Evolutionary conservation across 2,329 filamentous ascomycete genomes (phyloP), one percentile per base, ranked within the genome.

Genomic region (Trichoderma semiorbis): DNA sequence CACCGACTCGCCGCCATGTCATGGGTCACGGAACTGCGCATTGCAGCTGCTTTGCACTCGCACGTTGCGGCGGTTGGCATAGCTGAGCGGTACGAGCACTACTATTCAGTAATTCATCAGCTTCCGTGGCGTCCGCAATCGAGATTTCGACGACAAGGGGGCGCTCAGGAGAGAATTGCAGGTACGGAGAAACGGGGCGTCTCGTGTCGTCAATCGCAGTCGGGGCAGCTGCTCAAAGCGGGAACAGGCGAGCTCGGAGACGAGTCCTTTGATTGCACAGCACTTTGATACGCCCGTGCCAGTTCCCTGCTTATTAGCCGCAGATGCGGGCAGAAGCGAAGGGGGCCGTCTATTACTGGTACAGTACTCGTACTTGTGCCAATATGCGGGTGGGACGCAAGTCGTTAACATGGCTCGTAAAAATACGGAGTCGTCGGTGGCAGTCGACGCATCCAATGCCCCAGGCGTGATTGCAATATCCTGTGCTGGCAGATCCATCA

Each of bases 251-350:
- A 70, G 67, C 53, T 50, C 24, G 36, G 39, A 32, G 53, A 61
- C 55, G 47, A 61, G 55, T 60, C n/a, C 24, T 63, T 70, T 70
- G 67, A 70, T 70, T 63, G 67, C 67, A 63, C 67, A 47, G 57
- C 21, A 63, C 50, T 70, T 63, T 70, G 67, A 63, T 63, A 63
- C 57, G 57, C 57, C 67, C 58, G 67, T 70, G 39, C 67, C 57
- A 63, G 55, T 39, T 62, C 67, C 67, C 67, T 70, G 67, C 67
- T 70, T 63, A 69, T 69, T 63, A 70, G 67, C 67, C 47, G 67
- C 67, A 70, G 57, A 70, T 70, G 67, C 67, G 67, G 66, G 47
- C 67, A 63, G 67, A 70, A 62, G 67, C 67, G 67, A 70, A 62
- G 67, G 67, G 66, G 58, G 64, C 58, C 57, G 57, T 34, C 18